Evolutionary conservation across 768 basidiomycete genomes (phyloP), one percentile per base, ranked within the genome.

Genomic region (Serpula lacrymans): DNA sequence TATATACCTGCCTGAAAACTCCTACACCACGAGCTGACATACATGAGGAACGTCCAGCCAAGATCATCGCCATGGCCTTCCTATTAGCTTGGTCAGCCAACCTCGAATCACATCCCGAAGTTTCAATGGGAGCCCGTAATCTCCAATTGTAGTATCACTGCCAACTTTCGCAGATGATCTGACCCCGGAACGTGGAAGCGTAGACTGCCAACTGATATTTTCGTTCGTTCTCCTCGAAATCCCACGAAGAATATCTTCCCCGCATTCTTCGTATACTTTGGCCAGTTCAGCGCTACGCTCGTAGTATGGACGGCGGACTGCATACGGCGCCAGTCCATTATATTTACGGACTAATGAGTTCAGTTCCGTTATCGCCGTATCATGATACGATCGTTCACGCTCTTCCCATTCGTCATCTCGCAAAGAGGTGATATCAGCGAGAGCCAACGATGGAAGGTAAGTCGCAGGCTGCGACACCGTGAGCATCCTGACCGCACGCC

Each of bases 331-430:
- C 31, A 85, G 57, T 6, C 75, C 81, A 54, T 93, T 92, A 63
- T 88, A 86, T 63, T 82, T 80, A 35, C 88, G 72, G 20, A 91
- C 81, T 5, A 84, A 69, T 3, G 77, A 68, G 59, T 93, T 91
- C 28, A 91, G 62, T 49, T 91, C 82, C 22, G 69, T 71, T 26
- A 92, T 53, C 10, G 83, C 83, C 2, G 75, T 67, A 24, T 80
- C 73, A 50, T 90, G 87, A 50, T 88, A 88, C 32, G 71, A 60
- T 13, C 62, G 57, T 55, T 91, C 87, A 34, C 76, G 75, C 22
- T 64, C 62, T 53, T 84, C 80, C 89, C 89, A 92, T 38, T 77
- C 78, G 3, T 56, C 51, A 57, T 91, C 88, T 12, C 81, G 76
- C 41, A 80, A 61, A 2, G 59, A 49, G 34, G 57, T 58, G 24